Percentiles rank a stretch among this genome's conserved stretches.
Evolutionary conservation across 2,329 filamentous ascomycete species (phyloP).

Genomic region (Phyllosticta citribraziliensis): DNA sequence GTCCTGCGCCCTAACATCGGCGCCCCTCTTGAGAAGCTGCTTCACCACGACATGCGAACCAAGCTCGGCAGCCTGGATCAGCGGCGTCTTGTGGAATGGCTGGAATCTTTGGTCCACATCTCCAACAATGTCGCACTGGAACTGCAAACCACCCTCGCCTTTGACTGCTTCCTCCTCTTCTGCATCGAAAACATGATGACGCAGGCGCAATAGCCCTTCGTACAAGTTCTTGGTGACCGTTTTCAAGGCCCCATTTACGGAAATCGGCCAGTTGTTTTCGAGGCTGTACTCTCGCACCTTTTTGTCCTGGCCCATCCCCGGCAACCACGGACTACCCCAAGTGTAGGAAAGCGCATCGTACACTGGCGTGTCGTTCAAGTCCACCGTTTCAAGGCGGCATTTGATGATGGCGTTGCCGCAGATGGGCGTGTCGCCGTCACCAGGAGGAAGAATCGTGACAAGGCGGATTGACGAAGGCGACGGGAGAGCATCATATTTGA

Average conservation of each 20-base stretch:
- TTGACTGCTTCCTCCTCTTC: no score
- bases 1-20: neutral
- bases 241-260: neutral
- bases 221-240: constrained; percentile 2
- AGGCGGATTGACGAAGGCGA: no score
- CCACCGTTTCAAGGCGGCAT: neutral
- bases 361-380: neutral
- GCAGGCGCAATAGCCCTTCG: constrained; percentile 3
- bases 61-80: neutral
- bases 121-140: neutral
- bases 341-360: constrained; percentile 1
- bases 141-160: neutral
- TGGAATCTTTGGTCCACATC: neutral
- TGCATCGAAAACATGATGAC: neutral
- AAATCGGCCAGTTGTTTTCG: neutral
- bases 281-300: neutral
- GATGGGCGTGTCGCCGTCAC: no score
- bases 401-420: neutral
- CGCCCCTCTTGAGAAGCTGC: neutral
- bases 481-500: no score
- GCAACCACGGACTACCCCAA: neutral
- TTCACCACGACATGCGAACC: neutral
- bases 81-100: neutral
- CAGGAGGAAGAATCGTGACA: no score
- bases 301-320: neutral